phyloP scores from a whole-genome alignment of 2,329 filamentous ascomycete genomes.

The Dactylellina leptospora region DNA sequence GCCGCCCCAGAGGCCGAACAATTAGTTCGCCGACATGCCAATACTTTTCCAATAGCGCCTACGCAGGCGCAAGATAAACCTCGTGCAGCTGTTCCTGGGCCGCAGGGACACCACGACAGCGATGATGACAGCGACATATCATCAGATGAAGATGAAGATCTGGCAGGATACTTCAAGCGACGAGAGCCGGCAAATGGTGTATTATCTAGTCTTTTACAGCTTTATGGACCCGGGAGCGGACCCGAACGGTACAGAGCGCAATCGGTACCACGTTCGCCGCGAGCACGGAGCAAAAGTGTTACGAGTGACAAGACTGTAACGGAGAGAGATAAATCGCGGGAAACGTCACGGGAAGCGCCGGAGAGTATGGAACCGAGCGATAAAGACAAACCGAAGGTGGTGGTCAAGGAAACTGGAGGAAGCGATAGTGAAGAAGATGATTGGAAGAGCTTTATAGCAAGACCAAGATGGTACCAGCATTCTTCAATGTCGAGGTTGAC shows the following conservation, averaged over 20 bases:
- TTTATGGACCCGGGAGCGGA: slow-evolving; percentile 38
- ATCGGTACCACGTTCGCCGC: slow-evolving; percentile 25
- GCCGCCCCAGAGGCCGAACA: slow-evolving; percentile 29
- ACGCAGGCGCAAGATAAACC: not conserved
- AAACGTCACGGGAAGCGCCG: slow-evolving; percentile 4
- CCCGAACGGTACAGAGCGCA: slow-evolving; percentile 15
- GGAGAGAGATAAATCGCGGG: slow-evolving; percentile 1
- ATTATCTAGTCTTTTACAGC: slow-evolving; percentile 45
- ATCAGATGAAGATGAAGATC: slow-evolving; percentile 39
- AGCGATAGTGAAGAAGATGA: slow-evolving; percentile 33
- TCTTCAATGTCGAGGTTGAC: slow-evolving; percentile 48
- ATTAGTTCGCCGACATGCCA: slow-evolving; percentile 36
- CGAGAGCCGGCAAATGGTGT: slow-evolving; percentile 45
- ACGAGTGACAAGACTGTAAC: slow-evolving; percentile 14
- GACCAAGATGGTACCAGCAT: slow-evolving; percentile 49
- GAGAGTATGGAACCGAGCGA: not conserved
- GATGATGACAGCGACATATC: slow-evolving; percentile 40
- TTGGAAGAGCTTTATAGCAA: slow-evolving; percentile 47
- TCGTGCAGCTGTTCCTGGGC: not conserved
- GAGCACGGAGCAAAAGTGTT: slow-evolving; percentile 34
- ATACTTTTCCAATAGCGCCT: slow-evolving; percentile 15
- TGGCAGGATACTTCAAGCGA: slow-evolving; percentile 39
- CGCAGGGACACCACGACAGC: slow-evolving; percentile 14
- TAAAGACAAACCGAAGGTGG: slow-evolving; percentile 23
- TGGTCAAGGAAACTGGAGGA: slow-evolving; percentile 3